Base-by-base conservation (phyloP, 2,329 filamentous ascomycete species). In the Ophioceras dolichostomum region DNA sequence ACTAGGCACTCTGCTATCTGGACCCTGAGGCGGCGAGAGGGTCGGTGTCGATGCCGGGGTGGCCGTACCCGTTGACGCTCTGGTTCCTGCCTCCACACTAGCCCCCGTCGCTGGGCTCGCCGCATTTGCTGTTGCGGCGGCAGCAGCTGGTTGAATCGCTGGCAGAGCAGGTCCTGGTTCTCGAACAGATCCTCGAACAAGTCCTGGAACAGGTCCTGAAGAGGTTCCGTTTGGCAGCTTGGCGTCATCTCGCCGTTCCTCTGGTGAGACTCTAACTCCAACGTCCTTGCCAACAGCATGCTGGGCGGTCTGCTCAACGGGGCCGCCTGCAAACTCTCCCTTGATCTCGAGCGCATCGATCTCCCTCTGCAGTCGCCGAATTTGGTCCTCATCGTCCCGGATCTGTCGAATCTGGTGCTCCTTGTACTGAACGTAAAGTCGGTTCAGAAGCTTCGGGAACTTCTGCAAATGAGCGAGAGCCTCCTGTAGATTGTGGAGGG, bases 381-480 rank as follows among this genome's bases (percentile, higher is more conserved):
- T 82, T 36, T 65, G 68, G 41, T 67, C 68, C 61, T 95, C 88
- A 43, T 91, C 80, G 39, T 82, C 73, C 41, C 72, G 67, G 41
- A 95, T 83, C 49, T 80, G 71, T 39, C 65, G 63, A n/a, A 86
- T 69, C 34, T 80, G 65, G 31, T 79, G 65, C 32, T 81, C 74
- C 44, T 78, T 72, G 54, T 93, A 95, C 43, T 74, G 70, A 10
- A 73, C 68, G 53, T 91, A 93, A 2, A 94, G 67, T 45, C 79
- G 76, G 40, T 79, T 68, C 34, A 93, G 72, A 32, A 94, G 61
- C 20, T 68, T 62, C 1, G 83, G 82, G 2, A 93, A 65, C 44
- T 81, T 75, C 35, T 81, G 73, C 20, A 70, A 57, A 54, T 86
- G 75, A 44, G 78, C 68, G 38, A 70, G 66, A 4, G 75, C 75